phyloP scores from a whole-genome alignment of 2,329 filamentous ascomycete genomes.

The Fusarium domesticum region DNA sequence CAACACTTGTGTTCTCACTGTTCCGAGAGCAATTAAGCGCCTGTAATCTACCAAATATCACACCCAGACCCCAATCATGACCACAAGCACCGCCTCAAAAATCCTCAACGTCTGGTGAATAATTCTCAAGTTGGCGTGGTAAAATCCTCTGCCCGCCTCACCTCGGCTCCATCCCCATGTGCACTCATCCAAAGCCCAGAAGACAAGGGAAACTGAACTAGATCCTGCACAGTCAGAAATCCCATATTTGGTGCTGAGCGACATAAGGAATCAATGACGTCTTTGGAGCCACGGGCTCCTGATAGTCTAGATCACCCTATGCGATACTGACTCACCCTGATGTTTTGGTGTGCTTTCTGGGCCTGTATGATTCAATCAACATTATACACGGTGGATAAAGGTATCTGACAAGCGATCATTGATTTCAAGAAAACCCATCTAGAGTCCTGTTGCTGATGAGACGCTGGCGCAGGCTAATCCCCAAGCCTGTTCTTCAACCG shows the following conservation, averaged over 20 bases:
- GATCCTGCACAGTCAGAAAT: not conserved
- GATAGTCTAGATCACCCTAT: slow-evolving; percentile 16
- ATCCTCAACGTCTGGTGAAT: no score
- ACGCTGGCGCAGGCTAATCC: no score
- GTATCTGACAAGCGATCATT: no score
- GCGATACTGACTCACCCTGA: slow-evolving; percentile 7
- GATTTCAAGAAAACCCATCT: no score
- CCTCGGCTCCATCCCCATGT: not conserved
- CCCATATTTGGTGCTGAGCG: slow-evolving; percentile 6
- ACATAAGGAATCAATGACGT: slow-evolving; percentile 15
- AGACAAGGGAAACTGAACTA: not conserved
- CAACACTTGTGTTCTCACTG: no score
- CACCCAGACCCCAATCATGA: no score
- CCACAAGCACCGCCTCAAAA: no score
- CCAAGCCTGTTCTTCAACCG: no score
- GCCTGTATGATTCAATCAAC: slow-evolving; percentile 7
- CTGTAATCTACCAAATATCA: no score
- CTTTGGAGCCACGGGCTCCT: slow-evolving; percentile 2
- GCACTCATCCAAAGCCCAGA: not conserved
- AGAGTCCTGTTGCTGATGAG: no score
- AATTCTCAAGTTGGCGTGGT: not conserved
- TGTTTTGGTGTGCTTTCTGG: slow-evolving; percentile 6
- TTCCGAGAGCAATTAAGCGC: no score
- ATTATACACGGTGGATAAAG: no score
- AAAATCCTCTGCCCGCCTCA: not conserved